A percentile compares a stretch with the other conserved stretches of the same genome.
Evolutionary conservation across 2,329 filamentous ascomycete genomes (phyloP).

Genomic region (Pezicula rhizophila): DNA sequence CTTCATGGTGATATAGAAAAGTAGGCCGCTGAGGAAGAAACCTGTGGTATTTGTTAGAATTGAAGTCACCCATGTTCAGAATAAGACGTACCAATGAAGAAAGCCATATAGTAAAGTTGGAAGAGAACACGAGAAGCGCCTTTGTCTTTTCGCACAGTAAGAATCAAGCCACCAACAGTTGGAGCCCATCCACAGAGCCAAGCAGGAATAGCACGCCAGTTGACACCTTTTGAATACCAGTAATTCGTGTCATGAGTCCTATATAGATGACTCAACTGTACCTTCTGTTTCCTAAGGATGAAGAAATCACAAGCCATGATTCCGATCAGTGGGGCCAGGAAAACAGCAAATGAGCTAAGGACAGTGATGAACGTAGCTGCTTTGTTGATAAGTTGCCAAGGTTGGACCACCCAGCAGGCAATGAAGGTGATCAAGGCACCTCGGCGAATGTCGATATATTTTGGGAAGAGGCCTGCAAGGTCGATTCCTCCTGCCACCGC

Average conservation of each 20-base stretch:
- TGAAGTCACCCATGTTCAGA: not conserved
- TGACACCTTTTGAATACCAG: constrained; percentile 36
- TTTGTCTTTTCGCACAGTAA: constrained; percentile 3
- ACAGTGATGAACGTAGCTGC: constrained; percentile 39
- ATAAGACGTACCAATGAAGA: constrained; percentile 32
- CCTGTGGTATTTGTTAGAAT: constrained; percentile 21
- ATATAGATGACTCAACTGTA: constrained; percentile 40
- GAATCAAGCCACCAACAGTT: constrained; percentile 6
- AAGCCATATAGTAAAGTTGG: constrained; percentile 42
- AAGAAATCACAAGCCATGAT: constrained; percentile 53
- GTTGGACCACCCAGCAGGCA: constrained; percentile 30
- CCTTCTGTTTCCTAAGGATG: constrained; percentile 35
- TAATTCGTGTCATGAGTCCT: constrained; percentile 31
- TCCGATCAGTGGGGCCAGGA: constrained; percentile 42
- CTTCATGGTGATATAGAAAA: constrained; percentile 26
- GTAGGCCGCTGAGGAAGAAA: constrained; percentile 30
- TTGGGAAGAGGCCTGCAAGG: constrained; percentile 43
- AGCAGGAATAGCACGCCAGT: constrained; percentile 35
- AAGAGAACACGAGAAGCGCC: constrained; percentile 31
- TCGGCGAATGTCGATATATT: constrained; percentile 49
- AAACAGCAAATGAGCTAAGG: constrained; percentile 38
- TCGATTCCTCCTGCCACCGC: constrained; percentile 48
- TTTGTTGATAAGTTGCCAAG: constrained; percentile 42
- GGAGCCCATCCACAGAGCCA: constrained; percentile 30
- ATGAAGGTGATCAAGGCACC: constrained; percentile 41